phyloP scores from a whole-genome alignment of 805 yeast genomes.

The Spathaspora gorwiae region DNA sequence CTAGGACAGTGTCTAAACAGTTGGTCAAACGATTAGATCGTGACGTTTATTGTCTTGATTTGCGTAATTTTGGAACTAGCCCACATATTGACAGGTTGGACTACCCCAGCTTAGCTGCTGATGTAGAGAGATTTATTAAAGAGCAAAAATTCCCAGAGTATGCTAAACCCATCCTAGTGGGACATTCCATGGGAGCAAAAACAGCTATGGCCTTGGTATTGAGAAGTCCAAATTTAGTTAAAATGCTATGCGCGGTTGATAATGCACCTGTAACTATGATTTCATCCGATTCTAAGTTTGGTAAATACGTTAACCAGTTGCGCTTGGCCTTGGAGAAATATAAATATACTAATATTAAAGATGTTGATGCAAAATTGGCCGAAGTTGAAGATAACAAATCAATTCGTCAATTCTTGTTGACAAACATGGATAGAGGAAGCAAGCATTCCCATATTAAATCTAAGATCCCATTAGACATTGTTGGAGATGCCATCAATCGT shows the following conservation, averaged over 20 bases:
- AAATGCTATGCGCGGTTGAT: slow-evolving; percentile 72
- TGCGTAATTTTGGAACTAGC: slow-evolving; percentile 90
- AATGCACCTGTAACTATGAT: slow-evolving; percentile 78
- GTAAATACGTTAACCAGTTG: slow-evolving; percentile 62
- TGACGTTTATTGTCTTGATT: slow-evolving; percentile 66
- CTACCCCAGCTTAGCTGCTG: slow-evolving; percentile 78
- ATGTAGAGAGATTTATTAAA: slow-evolving; percentile 68
- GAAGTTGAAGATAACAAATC: slow-evolving; percentile 56
- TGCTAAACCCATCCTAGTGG: slow-evolving; percentile 57
- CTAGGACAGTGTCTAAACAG: slow-evolving; percentile 69
- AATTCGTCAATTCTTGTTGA: slow-evolving; percentile 72
- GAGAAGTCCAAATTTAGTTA: slow-evolving; percentile 57
- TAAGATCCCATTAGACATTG: slow-evolving; percentile 67
- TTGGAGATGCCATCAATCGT: slow-evolving; percentile 60
- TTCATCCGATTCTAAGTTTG: slow-evolving; percentile 50
- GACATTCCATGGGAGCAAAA: slow-evolving; percentile 93
- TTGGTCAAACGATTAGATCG: slow-evolving; percentile 45
- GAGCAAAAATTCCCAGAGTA: slow-evolving; percentile 20
- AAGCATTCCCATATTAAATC: slow-evolving; percentile 40
- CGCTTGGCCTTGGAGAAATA: slow-evolving; percentile 49
- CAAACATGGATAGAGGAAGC: slow-evolving; percentile 53
- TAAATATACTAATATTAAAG: slow-evolving; percentile 48
- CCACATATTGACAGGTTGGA: slow-evolving; percentile 72
- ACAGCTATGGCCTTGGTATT: slow-evolving; percentile 84
- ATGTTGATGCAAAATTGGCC: slow-evolving; percentile 61